Base-by-base conservation (phyloP, 2,329 filamentous ascomycete genomes). In the Aspergillus thermomutatus region DNA sequence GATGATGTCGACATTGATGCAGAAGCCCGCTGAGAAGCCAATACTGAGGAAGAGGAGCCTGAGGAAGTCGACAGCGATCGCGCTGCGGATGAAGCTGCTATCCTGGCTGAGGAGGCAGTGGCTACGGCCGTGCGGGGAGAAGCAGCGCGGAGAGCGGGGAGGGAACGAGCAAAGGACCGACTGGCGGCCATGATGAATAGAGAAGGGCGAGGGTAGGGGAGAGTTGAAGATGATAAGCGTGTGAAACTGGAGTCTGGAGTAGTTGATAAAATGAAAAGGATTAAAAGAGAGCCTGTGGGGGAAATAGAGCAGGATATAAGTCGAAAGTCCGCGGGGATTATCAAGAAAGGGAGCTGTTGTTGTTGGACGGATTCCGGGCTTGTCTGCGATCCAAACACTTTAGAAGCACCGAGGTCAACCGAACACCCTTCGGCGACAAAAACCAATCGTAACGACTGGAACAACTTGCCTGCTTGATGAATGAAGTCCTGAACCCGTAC, bases 141-240 rank as follows among this genome's bases (percentile, higher is more conserved):
- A 17, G 61, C 62, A 55, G 66, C 68, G 64, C 68, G 70, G 64
- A 76, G 71, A 66, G 73, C 64, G 68, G 74, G 72, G 67, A 75
- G 64, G 55, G 71, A 71, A 52, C 69, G 66, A 58, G 67, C 61
- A 59, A 74, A 56, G 49, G 72, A 73, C 64, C 70, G 72, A 62
- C 70, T 65, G 64, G 72, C 70, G 63, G 72, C 72, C 72, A 75
- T 75, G 50, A 52, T 71, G 64, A 52, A 57, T 37, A 46, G 19
- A 8, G 23, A 45, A 37, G 43, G 27, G 40, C 34, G 41, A 43
- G 23, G 34, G 50, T 43, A 40, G 10, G 40, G 19, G 40, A 45
- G 19, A 10, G 27, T 26, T 6, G 26, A 23, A 40, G 10, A 54
- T 49, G 27, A 47, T 50, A 52, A 34, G 34, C n/a, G 28, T 28